Evolutionary conservation across 306 rosid species (phyloP).

Genomic region (Cercis canadensis): DNA sequence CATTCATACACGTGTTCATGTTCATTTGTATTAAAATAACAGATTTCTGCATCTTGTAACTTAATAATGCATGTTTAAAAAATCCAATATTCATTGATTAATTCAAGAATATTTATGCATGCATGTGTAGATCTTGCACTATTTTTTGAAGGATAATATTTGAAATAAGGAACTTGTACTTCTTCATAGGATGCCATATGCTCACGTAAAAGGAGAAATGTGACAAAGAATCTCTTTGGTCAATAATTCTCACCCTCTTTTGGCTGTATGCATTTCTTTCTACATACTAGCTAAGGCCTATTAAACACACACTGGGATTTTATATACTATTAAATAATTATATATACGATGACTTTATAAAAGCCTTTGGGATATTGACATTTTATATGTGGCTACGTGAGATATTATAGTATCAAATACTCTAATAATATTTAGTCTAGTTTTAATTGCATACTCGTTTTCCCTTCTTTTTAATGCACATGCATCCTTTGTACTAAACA

Average conservation of each 20-base stretch:
- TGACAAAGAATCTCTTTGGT: not conserved
- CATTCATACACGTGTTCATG: constrained; percentile 5
- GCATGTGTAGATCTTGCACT: not conserved
- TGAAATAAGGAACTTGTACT: constrained; percentile 13
- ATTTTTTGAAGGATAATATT: not conserved
- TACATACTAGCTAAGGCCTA: not conserved
- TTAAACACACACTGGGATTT: not conserved
- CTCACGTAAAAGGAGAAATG: not conserved
- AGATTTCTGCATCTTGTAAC: not conserved
- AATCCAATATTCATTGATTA: not conserved
- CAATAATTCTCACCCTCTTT: constrained; percentile 14
- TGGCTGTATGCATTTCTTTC: not conserved
- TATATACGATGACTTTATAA: too few relatives aligned
- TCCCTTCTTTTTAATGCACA: too few relatives aligned
- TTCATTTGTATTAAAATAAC: not conserved
- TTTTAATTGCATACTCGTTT: too few relatives aligned
- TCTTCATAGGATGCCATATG: constrained; percentile 27
- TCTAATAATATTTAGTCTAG: too few relatives aligned
- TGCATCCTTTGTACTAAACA: too few relatives aligned
- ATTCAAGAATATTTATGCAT: not conserved
- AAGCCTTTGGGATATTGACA: too few relatives aligned
- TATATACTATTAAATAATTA: too few relatives aligned
- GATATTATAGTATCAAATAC: too few relatives aligned
- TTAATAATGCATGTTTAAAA: not conserved
- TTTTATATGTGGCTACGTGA: too few relatives aligned